Evolutionary conservation across 2,329 filamentous ascomycete species (phyloP), one percentile per base, ranked within the genome.

Genomic region (Xylaria arbuscula): DNA sequence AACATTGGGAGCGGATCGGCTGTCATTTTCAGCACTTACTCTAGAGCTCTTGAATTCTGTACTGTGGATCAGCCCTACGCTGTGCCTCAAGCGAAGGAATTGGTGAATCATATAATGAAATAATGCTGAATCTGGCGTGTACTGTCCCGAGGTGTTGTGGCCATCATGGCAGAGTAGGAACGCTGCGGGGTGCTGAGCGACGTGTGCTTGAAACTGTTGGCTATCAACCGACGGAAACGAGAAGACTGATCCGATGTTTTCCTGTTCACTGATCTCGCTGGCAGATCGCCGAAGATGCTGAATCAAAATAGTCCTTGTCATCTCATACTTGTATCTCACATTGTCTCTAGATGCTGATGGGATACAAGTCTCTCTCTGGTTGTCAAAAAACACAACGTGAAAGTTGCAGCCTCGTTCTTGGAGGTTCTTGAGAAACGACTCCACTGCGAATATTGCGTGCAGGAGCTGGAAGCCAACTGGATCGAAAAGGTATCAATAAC

Each of bases 111-210:
- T 71, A 32, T 70, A 70, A 2, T 66, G 60, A 34, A 61, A 71
- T 5, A 22, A 42, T 24, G 60, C 53, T 32, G 56, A 19, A n/a
- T 42, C 19, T 22, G 22, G 19, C 2, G 54, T 17, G n/a, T 11
- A 6, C 15, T 55, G 5, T 17, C 24, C 22, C 11, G 57, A 36
- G 4, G n/a, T 8, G 0, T 4, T 32, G 34, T 57, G 48, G n/a
- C 89, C 90, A 76, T 93, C 89, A 71, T 92, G 89, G 61, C 86
- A 88, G 81, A 94, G 86, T 61, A 93, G 79, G 72, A 93, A 92
- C 74, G 92, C 89, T 3, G 89, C 81, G 0, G 87, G 85, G 28
- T 85, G 83, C 1, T 76, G 74, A 2, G 80, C 71, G 1, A 92
- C 79, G 73, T 92, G 92, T 0, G 83, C 73, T 5, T 77, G 68